Conservation (phyloP, 331 rosid genomes). For the Cucumis variabilis region DNA sequence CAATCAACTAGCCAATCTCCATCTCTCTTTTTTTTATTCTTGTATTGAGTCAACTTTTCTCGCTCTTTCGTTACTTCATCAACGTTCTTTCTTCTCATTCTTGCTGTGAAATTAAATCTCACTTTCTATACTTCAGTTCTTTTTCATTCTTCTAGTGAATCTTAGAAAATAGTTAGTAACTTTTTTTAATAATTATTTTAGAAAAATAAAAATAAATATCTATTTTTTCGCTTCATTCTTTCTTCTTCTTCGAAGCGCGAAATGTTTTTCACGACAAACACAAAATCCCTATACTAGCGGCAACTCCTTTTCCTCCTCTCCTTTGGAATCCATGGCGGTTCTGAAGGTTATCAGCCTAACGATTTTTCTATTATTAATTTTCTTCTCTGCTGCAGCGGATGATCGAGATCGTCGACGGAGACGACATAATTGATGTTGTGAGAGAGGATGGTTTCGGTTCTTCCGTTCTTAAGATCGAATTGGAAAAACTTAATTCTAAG, state of each 20-base stretch:
- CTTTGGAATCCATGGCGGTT: constrained; percentile 67
- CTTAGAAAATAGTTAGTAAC: no score
- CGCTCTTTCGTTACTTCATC: no score
- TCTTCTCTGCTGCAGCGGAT: constrained; percentile 49
- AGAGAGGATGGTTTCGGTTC: constrained; percentile 48
- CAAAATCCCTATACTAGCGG: not conserved
- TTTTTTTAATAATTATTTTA: no score
- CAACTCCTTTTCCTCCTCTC: constrained; percentile 7
- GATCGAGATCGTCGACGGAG: constrained; percentile 49
- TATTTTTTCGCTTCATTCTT: not conserved
- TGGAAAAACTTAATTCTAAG: constrained; percentile 77
- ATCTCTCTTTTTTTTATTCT: no score
- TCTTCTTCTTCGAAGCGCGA: not conserved
- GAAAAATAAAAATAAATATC: not conserved
- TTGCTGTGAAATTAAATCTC: no score
- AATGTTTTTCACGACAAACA: constrained; percentile 16
- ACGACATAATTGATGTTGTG: constrained; percentile 23
- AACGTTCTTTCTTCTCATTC: no score
- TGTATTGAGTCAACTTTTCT: no score
- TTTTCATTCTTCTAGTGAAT: no score
- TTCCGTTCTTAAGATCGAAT: constrained; percentile 68
- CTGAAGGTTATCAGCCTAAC: constrained; percentile 58
- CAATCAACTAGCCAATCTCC: no score
- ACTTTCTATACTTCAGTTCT: no score
- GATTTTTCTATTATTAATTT: constrained; percentile 58